Percentiles rank a stretch among this genome's conserved stretches.
phyloP scores from a whole-genome alignment of 768 basidiomycete genomes.

The Termitomyces sp. region DNA sequence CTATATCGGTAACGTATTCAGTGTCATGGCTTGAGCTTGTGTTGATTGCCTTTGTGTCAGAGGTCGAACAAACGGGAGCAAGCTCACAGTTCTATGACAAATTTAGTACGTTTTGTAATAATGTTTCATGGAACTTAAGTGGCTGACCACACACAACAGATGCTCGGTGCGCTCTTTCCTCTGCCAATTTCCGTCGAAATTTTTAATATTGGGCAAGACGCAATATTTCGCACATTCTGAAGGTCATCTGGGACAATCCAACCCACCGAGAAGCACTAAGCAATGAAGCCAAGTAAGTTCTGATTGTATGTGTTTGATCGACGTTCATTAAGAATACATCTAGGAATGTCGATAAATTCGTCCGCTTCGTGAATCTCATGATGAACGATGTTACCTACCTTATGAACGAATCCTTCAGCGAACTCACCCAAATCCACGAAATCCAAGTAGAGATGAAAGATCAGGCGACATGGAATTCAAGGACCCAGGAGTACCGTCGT shows the following conservation, averaged over 20 bases:
- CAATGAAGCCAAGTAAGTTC: constrained; percentile 63
- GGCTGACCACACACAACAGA: constrained; percentile 2
- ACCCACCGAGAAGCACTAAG: constrained; percentile 84
- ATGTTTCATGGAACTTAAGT: background rate
- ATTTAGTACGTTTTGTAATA: constrained; percentile 64
- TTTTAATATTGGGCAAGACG: constrained; percentile 42
- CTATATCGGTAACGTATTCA: constrained; percentile 71
- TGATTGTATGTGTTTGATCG: background rate
- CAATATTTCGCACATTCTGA: constrained; percentile 84
- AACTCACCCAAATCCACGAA: constrained; percentile 83
- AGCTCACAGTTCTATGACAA: constrained; percentile 99
- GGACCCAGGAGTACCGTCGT: constrained; percentile 68
- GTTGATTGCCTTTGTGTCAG: constrained; percentile 33
- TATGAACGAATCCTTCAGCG: constrained; percentile 91
- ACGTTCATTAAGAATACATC: background rate
- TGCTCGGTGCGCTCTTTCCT: constrained; percentile 11
- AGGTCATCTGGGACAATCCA: constrained; percentile 89
- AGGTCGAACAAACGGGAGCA: constrained; percentile 96
- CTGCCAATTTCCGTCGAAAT: background rate
- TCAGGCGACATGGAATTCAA: constrained; percentile 61
- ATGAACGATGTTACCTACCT: constrained; percentile 99
- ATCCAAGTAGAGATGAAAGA: constrained; percentile 87
- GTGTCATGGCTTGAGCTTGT: background rate
- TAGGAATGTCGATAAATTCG: constrained; percentile 89
- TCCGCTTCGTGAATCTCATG: constrained; percentile 94